A percentile compares a stretch with the other conserved stretches of the same genome.
Evolutionary conservation across 345 rosid genomes (phyloP).

Genomic region (Lagerstroemia speciosa): DNA sequence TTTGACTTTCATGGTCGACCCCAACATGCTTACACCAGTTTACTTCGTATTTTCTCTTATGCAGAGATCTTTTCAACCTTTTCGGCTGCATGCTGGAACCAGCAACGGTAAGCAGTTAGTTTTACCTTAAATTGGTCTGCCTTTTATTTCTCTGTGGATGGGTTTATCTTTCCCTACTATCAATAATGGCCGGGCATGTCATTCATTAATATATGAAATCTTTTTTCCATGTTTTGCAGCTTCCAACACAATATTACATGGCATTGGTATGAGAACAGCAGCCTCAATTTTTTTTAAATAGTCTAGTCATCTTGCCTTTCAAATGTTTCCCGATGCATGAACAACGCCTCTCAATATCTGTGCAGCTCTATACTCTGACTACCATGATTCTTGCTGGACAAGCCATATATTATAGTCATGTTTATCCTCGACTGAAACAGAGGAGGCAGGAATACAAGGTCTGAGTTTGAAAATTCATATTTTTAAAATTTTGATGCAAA

Average conservation of each 20-base stretch:
- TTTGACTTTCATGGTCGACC: no score
- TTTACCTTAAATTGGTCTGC: not conserved
- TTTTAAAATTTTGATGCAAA: not conserved
- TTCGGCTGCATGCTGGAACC: slow-evolving; percentile 79
- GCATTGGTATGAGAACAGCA: slow-evolving; percentile 42
- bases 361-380: slow-evolving; percentile 59
- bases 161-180: not conserved
- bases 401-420: slow-evolving; percentile 58
- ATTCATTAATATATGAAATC: not conserved
- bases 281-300: not conserved
- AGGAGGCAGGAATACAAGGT: slow-evolving; percentile 30
- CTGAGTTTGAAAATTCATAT: not conserved
- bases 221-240: slow-evolving; percentile 47
- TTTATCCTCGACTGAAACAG: slow-evolving; percentile 38
- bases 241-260: slow-evolving; percentile 76
- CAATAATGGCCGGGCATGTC: not conserved
- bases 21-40: not conserved
- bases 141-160: not conserved
- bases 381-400: slow-evolving; percentile 45
- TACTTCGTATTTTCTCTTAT: slow-evolving; percentile 9
- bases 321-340: not conserved
- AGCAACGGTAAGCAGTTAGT: slow-evolving; percentile 49
- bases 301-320: not conserved
- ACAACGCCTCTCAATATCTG: not conserved
- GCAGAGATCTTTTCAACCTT: slow-evolving; percentile 73